Conservation (phyloP, 352 stramenopile species). For the Paralagenidium karlingii region DNA sequence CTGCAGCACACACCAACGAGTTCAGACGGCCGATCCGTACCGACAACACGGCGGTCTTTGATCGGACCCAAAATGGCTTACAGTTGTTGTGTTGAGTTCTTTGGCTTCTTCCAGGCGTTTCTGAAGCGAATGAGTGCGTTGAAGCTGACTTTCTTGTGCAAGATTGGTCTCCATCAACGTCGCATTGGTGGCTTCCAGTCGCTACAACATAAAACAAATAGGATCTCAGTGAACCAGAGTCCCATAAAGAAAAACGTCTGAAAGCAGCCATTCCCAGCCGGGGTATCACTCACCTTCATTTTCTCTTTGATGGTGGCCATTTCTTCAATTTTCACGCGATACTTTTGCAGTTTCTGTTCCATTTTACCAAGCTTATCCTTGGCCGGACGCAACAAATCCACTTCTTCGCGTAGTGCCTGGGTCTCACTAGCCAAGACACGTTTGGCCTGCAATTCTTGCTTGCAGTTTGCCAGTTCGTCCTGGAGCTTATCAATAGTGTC, state of each 20-base stretch:
- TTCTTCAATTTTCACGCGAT: conserved; percentile 59
- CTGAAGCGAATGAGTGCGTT: conserved; percentile 31
- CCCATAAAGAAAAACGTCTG: not conserved
- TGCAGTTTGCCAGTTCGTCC: conserved; percentile 20
- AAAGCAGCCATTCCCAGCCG: not conserved
- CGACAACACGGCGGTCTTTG: no score
- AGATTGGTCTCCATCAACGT: conserved; percentile 42
- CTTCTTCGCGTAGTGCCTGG: conserved; percentile 31
- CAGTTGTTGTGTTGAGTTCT: conserved; percentile 40
- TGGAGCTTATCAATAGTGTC: conserved; percentile 36
- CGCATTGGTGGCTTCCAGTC: conserved; percentile 33
- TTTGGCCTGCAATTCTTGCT: conserved; percentile 11
- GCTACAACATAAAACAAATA: conserved; percentile 11
- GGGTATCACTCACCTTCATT: conserved; percentile 17
- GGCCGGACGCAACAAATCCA: conserved; percentile 46
- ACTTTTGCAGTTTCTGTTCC: conserved; percentile 36
- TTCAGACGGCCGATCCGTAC: not conserved
- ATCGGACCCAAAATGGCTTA: conserved; percentile 13
- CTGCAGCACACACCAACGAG: conserved; percentile 9
- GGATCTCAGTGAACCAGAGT: not conserved
- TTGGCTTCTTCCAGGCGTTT: conserved; percentile 59
- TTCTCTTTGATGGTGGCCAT: conserved; percentile 33
- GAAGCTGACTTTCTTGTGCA: conserved; percentile 28
- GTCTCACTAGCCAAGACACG: conserved; percentile 19
- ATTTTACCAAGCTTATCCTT: conserved; percentile 32